These are phyloP conservation scores for Citrus sp. DNA, from an alignment of 345 rosid species.

Conservation along the genomic window DNA sequence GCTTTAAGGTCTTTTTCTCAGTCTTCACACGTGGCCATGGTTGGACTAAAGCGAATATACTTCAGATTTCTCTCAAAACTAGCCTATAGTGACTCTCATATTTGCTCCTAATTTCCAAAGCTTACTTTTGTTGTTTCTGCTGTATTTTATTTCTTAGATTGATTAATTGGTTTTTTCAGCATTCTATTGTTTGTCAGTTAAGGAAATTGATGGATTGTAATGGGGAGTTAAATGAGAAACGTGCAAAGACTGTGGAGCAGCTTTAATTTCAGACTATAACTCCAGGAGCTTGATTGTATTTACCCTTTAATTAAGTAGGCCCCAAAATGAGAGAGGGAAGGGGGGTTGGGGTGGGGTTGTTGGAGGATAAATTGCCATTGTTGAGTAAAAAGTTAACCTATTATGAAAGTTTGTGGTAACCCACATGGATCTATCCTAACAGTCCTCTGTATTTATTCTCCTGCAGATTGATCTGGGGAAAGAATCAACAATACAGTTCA, in stretches of 20 bases:
- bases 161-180: not conserved
- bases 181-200: not conserved
- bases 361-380: not conserved
- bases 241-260: not conserved
- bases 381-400: not conserved
- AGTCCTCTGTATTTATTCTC: conserved; percentile 15
- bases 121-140: too few species aligned
- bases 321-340: too few species aligned
- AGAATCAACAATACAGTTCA: conserved; percentile 44
- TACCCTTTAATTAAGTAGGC: not conserved
- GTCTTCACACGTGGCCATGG: too few species aligned
- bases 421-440: not conserved
- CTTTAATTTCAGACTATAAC: not conserved
- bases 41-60: too few species aligned
- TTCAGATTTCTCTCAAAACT: too few species aligned
- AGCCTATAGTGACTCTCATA: too few species aligned
- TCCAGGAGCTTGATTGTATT: not conserved
- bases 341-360: not conserved
- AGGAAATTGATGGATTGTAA: not conserved
- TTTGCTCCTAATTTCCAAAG: too few species aligned
- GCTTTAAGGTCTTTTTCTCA: too few species aligned
- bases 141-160: not conserved
- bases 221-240: not conserved
- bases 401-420: not conserved
- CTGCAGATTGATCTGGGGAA: conserved; percentile 82